Evolutionary conservation across 129 eudicot species (phyloP).

Genomic region (Erigeron canadensis): DNA sequence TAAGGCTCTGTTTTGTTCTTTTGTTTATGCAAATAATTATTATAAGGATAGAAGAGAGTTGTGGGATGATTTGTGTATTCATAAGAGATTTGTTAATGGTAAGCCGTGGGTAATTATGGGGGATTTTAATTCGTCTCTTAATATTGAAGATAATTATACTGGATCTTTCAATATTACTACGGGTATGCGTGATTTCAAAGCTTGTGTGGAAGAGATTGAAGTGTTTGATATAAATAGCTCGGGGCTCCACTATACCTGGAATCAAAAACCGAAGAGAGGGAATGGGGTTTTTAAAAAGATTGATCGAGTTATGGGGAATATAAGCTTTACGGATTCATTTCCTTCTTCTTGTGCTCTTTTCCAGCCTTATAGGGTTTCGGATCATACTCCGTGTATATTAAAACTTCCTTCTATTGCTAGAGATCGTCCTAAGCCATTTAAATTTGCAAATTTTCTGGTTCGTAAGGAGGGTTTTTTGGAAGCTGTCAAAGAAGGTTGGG

Average conservation of each 20-base stretch:
- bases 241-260: neutral
- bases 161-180: neutral
- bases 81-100: neutral
- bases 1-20: neutral
- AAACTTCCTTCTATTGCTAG: neutral
- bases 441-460: neutral
- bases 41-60: neutral
- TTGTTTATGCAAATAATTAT: neutral
- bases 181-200: neutral
- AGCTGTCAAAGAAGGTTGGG: neutral
- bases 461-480: neutral
- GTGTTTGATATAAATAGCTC: accelerated
- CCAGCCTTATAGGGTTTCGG: neutral
- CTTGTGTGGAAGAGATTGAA: neutral
- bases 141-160: neutral
- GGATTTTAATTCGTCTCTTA: neutral
- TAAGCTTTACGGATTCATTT: accelerated
- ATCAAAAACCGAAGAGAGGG: neutral
- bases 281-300: neutral
- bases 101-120: neutral
- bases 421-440: neutral
- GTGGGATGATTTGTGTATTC: neutral
- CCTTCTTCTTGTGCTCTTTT: neutral
- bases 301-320: neutral
- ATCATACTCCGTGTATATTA: neutral